Evolutionary conservation across 2,329 filamentous ascomycete genomes (phyloP), one percentile per base, ranked within the genome.

Genomic region (Thelonectria rubi): DNA sequence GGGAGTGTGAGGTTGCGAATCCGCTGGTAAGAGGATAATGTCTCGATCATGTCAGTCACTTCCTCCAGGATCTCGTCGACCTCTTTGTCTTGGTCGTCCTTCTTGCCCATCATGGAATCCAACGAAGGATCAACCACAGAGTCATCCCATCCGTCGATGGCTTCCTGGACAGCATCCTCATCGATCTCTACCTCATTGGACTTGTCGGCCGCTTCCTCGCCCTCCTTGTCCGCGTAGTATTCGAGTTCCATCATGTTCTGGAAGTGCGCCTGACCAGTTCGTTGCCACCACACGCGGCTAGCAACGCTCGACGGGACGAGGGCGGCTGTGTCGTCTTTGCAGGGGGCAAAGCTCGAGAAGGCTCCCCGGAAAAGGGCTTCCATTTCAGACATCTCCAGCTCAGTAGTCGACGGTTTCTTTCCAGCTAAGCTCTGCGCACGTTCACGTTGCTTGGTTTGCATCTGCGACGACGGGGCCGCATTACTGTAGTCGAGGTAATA

Each of bases 271-370:
- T 87, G 84, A 26, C 91, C 91, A 53, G 85, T 80, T 63, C 86
- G 87, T 72, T 92, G 88, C 90, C 91, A 94, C 90, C 91, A 94
- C 50, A 94, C 78, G 69, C 86, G 86, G 54, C 88, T 87, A 61
- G 91, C 86, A 51, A 87, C 82, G 34, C 86, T 86, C 2, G 88
- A 87, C 0, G 91, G 86, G 3, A 93, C 81, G 59, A 93, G 81
- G 6, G 91, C 89, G 12, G 84, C 86, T 3, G 90, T 84, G 72
- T 94, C 88, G 74, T 94, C 91, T 68, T 86, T 89, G 53, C 85
- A 88, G 0, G 91, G 91, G 6, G 91, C 91, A 74, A 94, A 94
- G 71, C 89, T 91, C 0, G 90, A 93, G 74, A 93, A 94, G 1
- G 89, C 91, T 56, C 89, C 87, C 30, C 90, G 85, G 72, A 94